Evolutionary conservation across 2,329 filamentous ascomycete genomes (phyloP).

Genomic region (Aspergillus melleus): DNA sequence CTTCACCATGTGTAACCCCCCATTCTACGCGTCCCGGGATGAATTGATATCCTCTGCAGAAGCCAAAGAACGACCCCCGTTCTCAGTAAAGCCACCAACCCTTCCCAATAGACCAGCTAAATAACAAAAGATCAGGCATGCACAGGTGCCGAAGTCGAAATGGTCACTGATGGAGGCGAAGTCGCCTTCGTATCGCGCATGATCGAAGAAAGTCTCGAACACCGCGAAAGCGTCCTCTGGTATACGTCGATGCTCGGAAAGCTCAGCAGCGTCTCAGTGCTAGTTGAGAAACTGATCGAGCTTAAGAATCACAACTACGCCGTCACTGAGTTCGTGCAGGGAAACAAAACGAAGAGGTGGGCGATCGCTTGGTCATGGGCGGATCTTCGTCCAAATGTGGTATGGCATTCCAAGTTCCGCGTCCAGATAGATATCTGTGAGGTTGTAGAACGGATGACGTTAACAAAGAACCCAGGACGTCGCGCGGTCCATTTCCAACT

Average conservation of each 20-base stretch:
- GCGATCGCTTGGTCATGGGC: constrained; percentile 84
- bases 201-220: constrained; percentile 64
- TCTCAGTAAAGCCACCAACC: constrained; percentile 57
- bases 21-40: constrained; percentile 77
- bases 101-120: no score
- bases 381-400: constrained; percentile 62
- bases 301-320: constrained; percentile 73
- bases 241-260: constrained; percentile 92
- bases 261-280: constrained; percentile 63
- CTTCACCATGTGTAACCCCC: constrained; percentile 92
- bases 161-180: constrained; percentile 81
- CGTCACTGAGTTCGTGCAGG: constrained; percentile 76
- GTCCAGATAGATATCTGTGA: not conserved
- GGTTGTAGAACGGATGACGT: not conserved
- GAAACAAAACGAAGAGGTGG: constrained; percentile 79
- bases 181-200: constrained; percentile 71
- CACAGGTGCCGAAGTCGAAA: constrained; percentile 78
- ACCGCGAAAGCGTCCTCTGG: constrained; percentile 70
- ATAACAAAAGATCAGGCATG: constrained; percentile 43
- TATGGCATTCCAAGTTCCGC: constrained; percentile 22
- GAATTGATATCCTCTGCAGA: constrained; percentile 68
- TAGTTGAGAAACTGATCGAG: constrained; percentile 60
- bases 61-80: constrained; percentile 67
- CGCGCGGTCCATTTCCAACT: constrained; percentile 41
- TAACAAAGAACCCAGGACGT: constrained; percentile 25